These are phyloP conservation scores for Colletotrichum higginsianum DNA, from an alignment of 2,329 filamentous ascomycete species.

Conservation along the genomic window DNA sequence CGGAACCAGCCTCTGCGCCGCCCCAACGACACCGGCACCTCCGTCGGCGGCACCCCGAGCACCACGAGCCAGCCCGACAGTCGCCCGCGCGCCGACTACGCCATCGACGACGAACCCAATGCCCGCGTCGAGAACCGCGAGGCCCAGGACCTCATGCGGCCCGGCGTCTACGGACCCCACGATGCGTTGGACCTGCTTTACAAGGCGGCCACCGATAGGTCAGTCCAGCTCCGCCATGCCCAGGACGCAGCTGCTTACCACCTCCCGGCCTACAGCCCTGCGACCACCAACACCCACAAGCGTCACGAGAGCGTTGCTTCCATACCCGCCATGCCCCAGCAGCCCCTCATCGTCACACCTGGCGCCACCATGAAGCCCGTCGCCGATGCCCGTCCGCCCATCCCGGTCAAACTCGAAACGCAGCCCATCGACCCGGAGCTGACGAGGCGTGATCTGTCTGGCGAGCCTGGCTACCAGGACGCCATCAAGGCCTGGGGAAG, in stretches of 20 bases:
- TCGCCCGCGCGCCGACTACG: conserved; percentile 54
- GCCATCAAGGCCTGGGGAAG: conserved; percentile 91
- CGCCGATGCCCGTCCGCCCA: conserved; percentile 16
- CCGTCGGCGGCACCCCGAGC: conserved; percentile 50
- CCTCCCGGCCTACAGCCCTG: conserved; percentile 34
- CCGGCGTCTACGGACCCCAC: conserved; percentile 89
- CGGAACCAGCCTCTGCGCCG: conserved; percentile 76
- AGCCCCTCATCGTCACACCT: conserved; percentile 40
- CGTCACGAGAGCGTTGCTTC: conserved; percentile 51
- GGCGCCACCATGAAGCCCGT: conserved; percentile 39
- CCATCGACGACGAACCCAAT: conserved; percentile 67
- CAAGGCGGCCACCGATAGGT: conserved; percentile 82
- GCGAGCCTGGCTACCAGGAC: conserved; percentile 72
- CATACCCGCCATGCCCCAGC: conserved; percentile 40
- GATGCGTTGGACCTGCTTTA: conserved; percentile 94
- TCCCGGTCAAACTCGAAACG: conserved; percentile 49
- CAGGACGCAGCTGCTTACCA: conserved; percentile 41
- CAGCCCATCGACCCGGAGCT: conserved; percentile 63
- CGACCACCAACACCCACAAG: conserved; percentile 45
- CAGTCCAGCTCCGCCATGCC: conserved; percentile 47
- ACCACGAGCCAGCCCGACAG: conserved; percentile 49
- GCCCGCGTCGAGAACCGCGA: conserved; percentile 76
- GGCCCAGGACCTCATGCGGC: conserved; percentile 75
- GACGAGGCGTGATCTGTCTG: conserved; percentile 59
- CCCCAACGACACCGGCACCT: conserved; percentile 60